A percentile compares a stretch with the other conserved stretches of the same genome.
Conservation (phyloP, 768 basidiomycete species). For the Lepiota venenata region DNA sequence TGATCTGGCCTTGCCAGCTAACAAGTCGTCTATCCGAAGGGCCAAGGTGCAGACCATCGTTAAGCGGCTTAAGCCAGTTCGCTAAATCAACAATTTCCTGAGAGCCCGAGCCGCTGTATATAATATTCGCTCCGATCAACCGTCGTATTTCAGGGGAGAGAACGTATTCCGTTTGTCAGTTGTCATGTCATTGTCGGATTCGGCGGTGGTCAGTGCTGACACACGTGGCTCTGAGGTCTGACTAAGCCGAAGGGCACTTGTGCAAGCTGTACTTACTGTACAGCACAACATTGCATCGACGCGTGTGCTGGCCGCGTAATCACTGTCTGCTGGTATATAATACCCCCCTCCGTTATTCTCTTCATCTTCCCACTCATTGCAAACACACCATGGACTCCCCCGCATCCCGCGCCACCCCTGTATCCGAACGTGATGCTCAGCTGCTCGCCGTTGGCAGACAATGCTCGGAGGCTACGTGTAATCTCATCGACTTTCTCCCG, state of each 20-base stretch:
- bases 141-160: no score
- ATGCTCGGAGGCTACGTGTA: conserved; percentile 64
- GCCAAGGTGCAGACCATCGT: no score
- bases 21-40: no score
- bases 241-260: background rate
- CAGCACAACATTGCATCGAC: background rate
- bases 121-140: no score
- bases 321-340: conserved; percentile 3
- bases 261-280: no score
- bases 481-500: conserved; percentile 79
- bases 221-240: background rate
- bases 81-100: no score
- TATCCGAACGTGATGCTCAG: conserved; percentile 43
- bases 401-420: conserved; percentile 17
- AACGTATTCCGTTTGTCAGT: no score
- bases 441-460: conserved; percentile 68
- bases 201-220: no score
- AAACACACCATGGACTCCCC: conserved; percentile 10
- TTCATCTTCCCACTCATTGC: conserved; percentile 1
- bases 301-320: conserved; percentile 16
- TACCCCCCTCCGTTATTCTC: background rate
- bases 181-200: no score
- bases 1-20: no score
- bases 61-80: no score
- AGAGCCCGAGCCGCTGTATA: no score